These are phyloP conservation scores for Suhomyces bribrorum DNA, from an alignment of 1,139 yeast genomes.

Conservation along the genomic window DNA sequence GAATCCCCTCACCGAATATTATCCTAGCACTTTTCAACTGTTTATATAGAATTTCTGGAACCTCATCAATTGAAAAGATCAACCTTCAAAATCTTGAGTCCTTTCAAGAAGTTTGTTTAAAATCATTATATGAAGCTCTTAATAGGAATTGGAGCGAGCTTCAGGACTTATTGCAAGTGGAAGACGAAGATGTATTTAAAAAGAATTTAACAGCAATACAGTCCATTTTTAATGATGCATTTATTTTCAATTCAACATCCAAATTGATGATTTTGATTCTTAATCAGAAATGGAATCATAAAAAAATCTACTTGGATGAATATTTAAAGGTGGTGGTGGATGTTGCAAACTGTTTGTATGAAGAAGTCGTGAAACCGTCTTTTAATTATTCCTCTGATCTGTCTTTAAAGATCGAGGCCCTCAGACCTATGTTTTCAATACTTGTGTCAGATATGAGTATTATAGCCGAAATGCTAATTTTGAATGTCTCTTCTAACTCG, in stretches of 20 bases:
- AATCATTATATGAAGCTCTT: conserved; percentile 6
- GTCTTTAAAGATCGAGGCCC: background rate
- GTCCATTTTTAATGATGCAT: conserved; percentile 8
- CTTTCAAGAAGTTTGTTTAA: conserved; percentile 14
- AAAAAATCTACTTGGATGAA: conserved; percentile 46
- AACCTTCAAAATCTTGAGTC: conserved; percentile 7
- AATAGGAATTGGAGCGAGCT: conserved; percentile 9
- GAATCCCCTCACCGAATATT: conserved; percentile 5
- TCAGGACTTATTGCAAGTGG: background rate
- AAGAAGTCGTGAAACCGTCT: conserved; percentile 31
- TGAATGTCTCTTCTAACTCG: conserved; percentile 20
- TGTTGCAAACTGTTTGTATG: conserved; percentile 37
- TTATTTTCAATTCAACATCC: conserved; percentile 36
- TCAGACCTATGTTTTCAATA: conserved; percentile 7
- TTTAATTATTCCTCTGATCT: background rate
- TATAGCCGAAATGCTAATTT: conserved; percentile 8
- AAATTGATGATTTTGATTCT: conserved; percentile 45
- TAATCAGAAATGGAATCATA: conserved; percentile 40
- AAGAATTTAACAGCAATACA: background rate
- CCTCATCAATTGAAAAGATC: conserved; percentile 6
- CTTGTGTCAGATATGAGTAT: conserved; percentile 7
- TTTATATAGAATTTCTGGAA: conserved; percentile 7
- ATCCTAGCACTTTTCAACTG: conserved; percentile 9
- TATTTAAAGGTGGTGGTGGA: conserved; percentile 43
- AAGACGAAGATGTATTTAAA: background rate